phyloP scores from a whole-genome alignment of 176 grass and related monocot species.

The Phoenix roebelenii region DNA sequence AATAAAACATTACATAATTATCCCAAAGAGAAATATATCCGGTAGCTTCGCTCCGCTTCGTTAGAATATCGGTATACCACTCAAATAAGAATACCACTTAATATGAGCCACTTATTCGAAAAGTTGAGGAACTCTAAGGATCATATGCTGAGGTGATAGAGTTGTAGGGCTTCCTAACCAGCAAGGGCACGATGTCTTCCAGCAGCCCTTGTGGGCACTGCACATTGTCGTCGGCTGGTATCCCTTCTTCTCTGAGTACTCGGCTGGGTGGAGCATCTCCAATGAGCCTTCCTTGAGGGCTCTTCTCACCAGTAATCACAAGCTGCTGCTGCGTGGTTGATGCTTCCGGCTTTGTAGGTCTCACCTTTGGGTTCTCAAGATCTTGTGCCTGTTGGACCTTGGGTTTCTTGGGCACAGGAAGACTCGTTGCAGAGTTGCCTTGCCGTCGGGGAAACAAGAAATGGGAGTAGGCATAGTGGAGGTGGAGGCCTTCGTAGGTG shows the following conservation, averaged over 20 bases:
- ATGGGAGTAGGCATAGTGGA: conserved; percentile 29
- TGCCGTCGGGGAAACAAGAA: conserved; percentile 4
- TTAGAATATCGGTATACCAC: too few species aligned
- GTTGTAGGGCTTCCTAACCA: conserved; percentile 9
- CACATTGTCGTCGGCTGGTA: neutral
- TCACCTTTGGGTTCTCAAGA: neutral
- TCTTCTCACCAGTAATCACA: too few species aligned
- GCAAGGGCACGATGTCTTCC: conserved; percentile 7
- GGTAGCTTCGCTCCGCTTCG: too few species aligned
- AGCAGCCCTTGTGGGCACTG: conserved; percentile 6
- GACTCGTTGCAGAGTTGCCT: neutral
- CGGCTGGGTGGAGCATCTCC: too few species aligned
- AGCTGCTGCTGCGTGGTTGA: neutral
- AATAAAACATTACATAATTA: too few species aligned
- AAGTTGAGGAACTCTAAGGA: neutral
- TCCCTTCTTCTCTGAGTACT: neutral
- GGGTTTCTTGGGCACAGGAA: neutral
- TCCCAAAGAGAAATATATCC: too few species aligned
- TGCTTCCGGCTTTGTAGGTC: neutral
- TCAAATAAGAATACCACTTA: too few species aligned
- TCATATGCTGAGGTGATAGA: neutral
- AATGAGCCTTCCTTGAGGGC: too few species aligned
- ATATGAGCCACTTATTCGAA: too few species aligned
- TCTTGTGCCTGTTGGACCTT: neutral
- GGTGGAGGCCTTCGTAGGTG: conserved; percentile 51